Evolutionary conservation across 495 filamentous ascomycete genomes (phyloP).

Genomic region (Friedmanniomyces simplex): DNA sequence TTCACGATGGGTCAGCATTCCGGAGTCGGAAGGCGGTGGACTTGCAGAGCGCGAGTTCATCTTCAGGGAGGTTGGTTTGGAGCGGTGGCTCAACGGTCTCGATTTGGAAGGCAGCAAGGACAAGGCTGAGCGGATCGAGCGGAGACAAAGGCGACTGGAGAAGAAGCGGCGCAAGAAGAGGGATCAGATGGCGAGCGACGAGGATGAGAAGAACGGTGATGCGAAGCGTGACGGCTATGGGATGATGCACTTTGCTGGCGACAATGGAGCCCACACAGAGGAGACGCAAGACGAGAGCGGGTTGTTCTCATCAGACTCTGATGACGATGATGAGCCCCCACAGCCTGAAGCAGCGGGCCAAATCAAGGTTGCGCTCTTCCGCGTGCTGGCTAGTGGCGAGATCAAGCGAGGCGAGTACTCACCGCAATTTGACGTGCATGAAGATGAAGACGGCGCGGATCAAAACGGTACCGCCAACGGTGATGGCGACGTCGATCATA

Average conservation of each 20-base stretch:
- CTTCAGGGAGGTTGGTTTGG: conserved; percentile 92
- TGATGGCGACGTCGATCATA: conserved; percentile 74
- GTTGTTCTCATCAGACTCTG: conserved; percentile 49
- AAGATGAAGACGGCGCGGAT: conserved; percentile 59
- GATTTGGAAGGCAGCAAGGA: conserved; percentile 71
- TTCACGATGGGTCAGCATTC: conserved; percentile 91
- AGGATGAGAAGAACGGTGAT: conserved; percentile 39
- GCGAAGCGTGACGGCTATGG: conserved; percentile 39
- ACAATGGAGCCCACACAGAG: conserved; percentile 62
- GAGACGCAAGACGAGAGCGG: conserved; percentile 63
- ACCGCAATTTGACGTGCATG: conserved; percentile 93
- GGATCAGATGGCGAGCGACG: conserved; percentile 23
- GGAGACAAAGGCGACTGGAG: conserved; percentile 76
- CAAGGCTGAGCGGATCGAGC: conserved; percentile 80
- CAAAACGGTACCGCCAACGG: conserved; percentile 31
- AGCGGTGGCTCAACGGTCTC: conserved; percentile 89
- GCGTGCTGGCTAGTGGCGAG: conserved; percentile 89
- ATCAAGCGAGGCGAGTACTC: conserved; percentile 97
- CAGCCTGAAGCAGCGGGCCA: conserved; percentile 90
- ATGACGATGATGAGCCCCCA: conserved; percentile 73
- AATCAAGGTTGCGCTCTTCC: conserved; percentile 95
- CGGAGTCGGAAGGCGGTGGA: conserved; percentile 80
- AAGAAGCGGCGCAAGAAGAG: conserved; percentile 61
- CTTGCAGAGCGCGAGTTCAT: conserved; percentile 94
- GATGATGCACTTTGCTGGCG: conserved; percentile 67